Base-by-base conservation (phyloP, 2,329 filamentous ascomycete species). In the Phialocephala sp. region DNA sequence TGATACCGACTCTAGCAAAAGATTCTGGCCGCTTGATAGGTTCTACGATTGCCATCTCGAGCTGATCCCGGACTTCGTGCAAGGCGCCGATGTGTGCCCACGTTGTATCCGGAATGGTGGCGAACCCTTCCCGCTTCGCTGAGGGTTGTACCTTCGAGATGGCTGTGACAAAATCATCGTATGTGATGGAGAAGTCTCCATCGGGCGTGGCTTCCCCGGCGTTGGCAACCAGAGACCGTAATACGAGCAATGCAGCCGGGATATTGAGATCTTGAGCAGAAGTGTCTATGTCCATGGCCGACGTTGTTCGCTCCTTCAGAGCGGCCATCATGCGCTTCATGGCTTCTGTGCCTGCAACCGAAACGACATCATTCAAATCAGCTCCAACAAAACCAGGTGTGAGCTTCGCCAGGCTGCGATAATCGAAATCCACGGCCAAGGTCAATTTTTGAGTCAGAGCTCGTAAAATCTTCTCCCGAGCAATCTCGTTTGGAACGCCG, bases 331-430 rank as follows among this genome's bases (percentile, higher is more conserved):
- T 76, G 9, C 76, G 72, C 64, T 77, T 77, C 75, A 77, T 77
- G 2, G 76, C 75, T 69, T 76, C 75, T 18, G 76, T 77, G 9
- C 76, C 75, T n/a, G 76, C 76, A 8, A 77, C 75, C 5, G 76
- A 77, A 18, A 86, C 80, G n/a, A 89, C 79, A 66, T 82, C 90
- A 68, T 91, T 88, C 4, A 99, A 81, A 80, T 99, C 95, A 6
- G 92, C 92, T 12, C 94, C 94, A 0, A 99, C 94, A 71, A 95
- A 99, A 1, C 95, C 95, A 6, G 95, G 92, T 0, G 94, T 98
- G 72, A 89, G 84, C 73, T 92, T 94, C 6, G 94, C 93, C 3
- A 99, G 81, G 18, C 85, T 80, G 32, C 80, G 80, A 71, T 94
- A 91, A 75, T 97, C 87, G 22, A 98, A 86, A 66, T 93, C 88